Conservation (phyloP, 2,329 filamentous ascomycete species). For the Ascochyta pisi region DNA sequence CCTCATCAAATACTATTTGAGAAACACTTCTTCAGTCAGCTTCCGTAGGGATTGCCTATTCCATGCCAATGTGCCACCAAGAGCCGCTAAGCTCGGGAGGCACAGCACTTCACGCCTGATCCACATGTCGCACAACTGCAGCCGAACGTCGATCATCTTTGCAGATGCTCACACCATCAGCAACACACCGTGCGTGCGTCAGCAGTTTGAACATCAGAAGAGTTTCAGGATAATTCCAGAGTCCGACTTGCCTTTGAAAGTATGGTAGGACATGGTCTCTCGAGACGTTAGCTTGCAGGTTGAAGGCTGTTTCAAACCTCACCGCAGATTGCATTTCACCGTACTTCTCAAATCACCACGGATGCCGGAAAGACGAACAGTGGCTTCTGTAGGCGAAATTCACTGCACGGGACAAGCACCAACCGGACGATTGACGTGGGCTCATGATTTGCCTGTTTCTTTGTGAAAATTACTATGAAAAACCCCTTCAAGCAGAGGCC, state of each 20-base stretch:
- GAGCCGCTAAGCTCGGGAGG: slow-evolving; percentile 13
- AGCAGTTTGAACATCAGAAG: slow-evolving; percentile 1
- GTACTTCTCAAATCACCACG: no score
- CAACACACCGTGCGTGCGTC: slow-evolving; percentile 2
- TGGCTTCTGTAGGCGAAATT: no score
- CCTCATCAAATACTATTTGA: slow-evolving; percentile 6
- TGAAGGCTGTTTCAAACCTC: slow-evolving; percentile 3
- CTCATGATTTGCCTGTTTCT: no score
- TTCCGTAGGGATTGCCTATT: slow-evolving; percentile 8
- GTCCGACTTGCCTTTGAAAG: background rate
- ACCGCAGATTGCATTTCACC: slow-evolving; percentile 4
- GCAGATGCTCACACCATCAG: slow-evolving; percentile 8
- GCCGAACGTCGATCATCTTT: slow-evolving; percentile 3
- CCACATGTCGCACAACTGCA: slow-evolving; percentile 8
- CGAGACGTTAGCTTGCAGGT: background rate
- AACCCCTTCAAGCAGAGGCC: no score
- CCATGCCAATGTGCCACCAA: slow-evolving; percentile 1
- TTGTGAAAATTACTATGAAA: no score
- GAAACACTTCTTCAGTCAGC: slow-evolving; percentile 5
- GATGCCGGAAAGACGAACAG: no score
- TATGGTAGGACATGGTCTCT: background rate
- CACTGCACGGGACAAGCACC: no score
- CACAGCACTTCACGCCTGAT: slow-evolving; percentile 4
- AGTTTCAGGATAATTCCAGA: background rate
- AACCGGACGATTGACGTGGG: no score